These are phyloP conservation scores for Tanacetum coccineum DNA, from an alignment of 129 eudicot species.

Conservation along the genomic window DNA sequence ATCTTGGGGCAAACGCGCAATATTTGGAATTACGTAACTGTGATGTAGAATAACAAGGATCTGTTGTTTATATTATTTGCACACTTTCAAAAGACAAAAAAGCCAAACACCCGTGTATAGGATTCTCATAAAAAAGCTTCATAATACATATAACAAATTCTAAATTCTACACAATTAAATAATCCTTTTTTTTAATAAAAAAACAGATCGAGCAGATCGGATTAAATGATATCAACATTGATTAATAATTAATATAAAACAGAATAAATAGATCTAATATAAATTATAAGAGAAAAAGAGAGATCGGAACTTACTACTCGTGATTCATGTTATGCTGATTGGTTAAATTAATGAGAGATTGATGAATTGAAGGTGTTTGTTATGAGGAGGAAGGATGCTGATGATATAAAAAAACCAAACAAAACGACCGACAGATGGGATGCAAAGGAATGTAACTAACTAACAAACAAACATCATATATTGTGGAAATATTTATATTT, in stretches of 20 bases:
- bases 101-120: too few species aligned
- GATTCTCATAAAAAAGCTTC: too few species aligned
- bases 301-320: constrained; percentile 25
- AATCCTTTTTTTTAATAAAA: not conserved
- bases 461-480: not conserved
- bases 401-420: not conserved
- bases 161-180: too few species aligned
- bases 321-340: constrained; percentile 8
- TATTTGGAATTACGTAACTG: not conserved
- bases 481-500: too few species aligned
- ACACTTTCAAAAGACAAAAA: too few species aligned
- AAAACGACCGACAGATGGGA: constrained; percentile 13
- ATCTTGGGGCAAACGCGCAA: not conserved
- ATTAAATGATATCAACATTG: not conserved
- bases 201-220: constrained; percentile 21
- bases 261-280: constrained; percentile 8
- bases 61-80: too few species aligned
- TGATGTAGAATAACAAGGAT: not conserved
- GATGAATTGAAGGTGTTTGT: not conserved
- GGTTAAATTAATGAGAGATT: not conserved
- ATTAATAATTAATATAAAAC: not conserved
- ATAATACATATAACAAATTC: too few species aligned
- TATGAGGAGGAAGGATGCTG: not conserved
- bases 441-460: not conserved
- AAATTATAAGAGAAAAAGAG: not conserved